phyloP scores from a whole-genome alignment of 2,329 filamentous ascomycete genomes.

The Monosporascus sp. region DNA sequence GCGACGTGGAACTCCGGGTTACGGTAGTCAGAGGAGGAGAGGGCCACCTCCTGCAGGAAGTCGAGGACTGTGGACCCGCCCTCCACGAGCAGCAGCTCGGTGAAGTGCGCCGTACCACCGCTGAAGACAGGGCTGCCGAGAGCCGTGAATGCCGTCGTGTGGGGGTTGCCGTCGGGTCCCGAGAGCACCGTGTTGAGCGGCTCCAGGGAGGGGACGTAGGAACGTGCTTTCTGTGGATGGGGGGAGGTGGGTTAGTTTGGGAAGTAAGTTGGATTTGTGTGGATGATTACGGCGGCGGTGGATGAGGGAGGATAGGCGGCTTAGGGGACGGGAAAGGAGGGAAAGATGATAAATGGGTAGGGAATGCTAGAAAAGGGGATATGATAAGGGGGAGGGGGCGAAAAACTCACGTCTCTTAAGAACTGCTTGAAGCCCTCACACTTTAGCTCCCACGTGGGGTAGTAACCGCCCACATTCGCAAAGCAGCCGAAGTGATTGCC shows the following conservation, averaged over 20 bases:
- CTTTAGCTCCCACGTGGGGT: constrained; percentile 32
- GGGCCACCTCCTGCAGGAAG: constrained; percentile 56
- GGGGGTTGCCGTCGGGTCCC: constrained; percentile 43
- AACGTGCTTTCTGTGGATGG: constrained; percentile 49
- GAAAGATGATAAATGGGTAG: too few species aligned
- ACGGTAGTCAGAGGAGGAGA: constrained; percentile 25
- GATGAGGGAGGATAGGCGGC: not conserved
- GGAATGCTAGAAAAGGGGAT: constrained; percentile 13
- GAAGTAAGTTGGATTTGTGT: constrained; percentile 10
- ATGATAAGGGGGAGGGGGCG: not conserved
- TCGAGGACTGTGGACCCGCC: constrained; percentile 49
- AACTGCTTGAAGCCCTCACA: constrained; percentile 44
- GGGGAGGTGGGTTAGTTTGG: too few species aligned
- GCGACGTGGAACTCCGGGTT: constrained; percentile 34
- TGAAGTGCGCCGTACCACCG: constrained; percentile 53
- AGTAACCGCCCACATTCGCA: constrained; percentile 44
- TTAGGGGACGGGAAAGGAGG: not conserved
- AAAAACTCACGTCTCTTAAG: constrained; percentile 40
- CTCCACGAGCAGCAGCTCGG: constrained; percentile 57
- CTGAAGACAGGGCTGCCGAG: constrained; percentile 65
- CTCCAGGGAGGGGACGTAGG: constrained; percentile 51
- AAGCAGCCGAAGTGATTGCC: constrained; percentile 41
- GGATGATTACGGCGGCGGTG: constrained; percentile 17
- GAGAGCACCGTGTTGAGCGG: constrained; percentile 49
- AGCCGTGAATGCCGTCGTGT: constrained; percentile 31